Percentiles rank a stretch among this genome's conserved stretches.
phyloP scores from a whole-genome alignment of 441 rosid species.

The Macaranga tanarius region DNA sequence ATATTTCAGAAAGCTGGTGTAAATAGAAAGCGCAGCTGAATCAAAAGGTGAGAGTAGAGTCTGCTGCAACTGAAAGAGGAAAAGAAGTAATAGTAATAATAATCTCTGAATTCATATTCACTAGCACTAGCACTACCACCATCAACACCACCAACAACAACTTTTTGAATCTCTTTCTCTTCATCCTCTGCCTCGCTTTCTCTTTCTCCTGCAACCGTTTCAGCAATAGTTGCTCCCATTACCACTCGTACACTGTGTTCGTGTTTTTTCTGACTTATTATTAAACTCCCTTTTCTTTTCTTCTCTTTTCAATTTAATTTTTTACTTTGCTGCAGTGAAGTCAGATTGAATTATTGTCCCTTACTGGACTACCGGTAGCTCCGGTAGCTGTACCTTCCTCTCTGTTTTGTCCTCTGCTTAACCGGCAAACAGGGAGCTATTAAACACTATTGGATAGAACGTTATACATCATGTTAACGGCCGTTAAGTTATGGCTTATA shows the following conservation, averaged over 20 bases:
- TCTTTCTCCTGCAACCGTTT: constrained; percentile 26
- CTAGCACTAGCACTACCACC: neutral
- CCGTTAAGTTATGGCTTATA: neutral
- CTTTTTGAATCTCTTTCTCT: constrained; percentile 15
- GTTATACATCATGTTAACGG: neutral
- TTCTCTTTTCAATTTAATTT: neutral
- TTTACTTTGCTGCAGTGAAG: neutral
- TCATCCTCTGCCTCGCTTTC: constrained; percentile 22
- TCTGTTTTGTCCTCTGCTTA: constrained; percentile 20
- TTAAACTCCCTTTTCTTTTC: too few relatives aligned
- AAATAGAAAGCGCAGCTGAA: neutral
- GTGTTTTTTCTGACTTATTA: neutral
- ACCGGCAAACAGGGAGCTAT: constrained; percentile 16
- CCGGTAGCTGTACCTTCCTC: constrained; percentile 12
- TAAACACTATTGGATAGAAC: neutral
- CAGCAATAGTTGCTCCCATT: constrained; percentile 29
- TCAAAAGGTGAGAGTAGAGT: neutral
- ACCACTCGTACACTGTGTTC: constrained; percentile 25
- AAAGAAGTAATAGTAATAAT: neutral
- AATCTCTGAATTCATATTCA: constrained; percentile 10
- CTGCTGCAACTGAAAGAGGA: constrained; percentile 6
- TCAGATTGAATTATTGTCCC: constrained; percentile 16
- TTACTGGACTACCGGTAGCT: constrained; percentile 13
- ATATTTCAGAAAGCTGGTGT: neutral
- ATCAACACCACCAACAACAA: neutral